A percentile compares a stretch with the other conserved stretches of the same genome.
Conservation (phyloP, 768 basidiomycete species). For the Amanita muscaria region DNA sequence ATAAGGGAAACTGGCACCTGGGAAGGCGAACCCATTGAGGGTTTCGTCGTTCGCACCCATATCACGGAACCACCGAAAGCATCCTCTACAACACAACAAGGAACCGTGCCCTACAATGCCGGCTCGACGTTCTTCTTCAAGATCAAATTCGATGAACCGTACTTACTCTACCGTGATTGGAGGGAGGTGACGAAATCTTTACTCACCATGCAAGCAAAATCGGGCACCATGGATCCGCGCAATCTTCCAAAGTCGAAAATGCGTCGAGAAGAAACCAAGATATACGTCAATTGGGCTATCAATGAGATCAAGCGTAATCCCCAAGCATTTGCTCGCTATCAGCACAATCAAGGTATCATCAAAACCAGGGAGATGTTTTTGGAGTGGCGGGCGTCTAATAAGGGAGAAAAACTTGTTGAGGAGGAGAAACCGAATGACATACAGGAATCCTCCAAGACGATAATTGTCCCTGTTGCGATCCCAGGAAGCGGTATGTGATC, state of each 20-base stretch:
- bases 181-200: constrained; percentile 83
- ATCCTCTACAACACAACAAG: constrained; percentile 16
- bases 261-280: constrained; percentile 64
- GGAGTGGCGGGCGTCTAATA: constrained; percentile 47
- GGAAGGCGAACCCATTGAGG: constrained; percentile 82
- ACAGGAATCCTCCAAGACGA: constrained; percentile 52
- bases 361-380: constrained; percentile 73
- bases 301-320: constrained; percentile 60
- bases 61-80: constrained; percentile 37
- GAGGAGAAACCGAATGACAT: not conserved
- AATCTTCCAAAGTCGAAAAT: constrained; percentile 57
- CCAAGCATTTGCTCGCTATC: constrained; percentile 50
- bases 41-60: constrained; percentile 85
- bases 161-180: constrained; percentile 98
- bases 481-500: constrained; percentile 79
- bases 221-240: constrained; percentile 17
- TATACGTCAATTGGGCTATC: constrained; percentile 81
- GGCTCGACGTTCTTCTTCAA: constrained; percentile 97
- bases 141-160: constrained; percentile 97
- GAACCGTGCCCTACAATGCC: constrained; percentile 57
- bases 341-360: constrained; percentile 78
- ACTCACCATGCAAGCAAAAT: constrained; percentile 32
- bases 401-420: constrained; percentile 25
- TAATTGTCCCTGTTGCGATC: constrained; percentile 83
- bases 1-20: constrained; percentile 64